phyloP scores from a whole-genome alignment of 176 grass and related monocot species.

The Ensete glaucum region DNA sequence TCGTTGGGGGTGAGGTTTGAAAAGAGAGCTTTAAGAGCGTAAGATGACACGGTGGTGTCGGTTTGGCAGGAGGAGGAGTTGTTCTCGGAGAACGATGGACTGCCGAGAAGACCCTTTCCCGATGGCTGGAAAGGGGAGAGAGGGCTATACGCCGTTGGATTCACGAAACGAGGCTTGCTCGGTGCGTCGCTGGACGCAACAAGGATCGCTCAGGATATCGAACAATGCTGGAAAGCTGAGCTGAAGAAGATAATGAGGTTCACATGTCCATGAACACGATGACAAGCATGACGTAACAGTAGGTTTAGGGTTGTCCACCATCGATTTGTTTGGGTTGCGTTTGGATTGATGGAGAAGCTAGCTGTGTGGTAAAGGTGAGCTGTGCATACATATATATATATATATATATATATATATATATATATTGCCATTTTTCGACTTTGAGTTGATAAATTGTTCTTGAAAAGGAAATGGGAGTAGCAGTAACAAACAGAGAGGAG shows the following conservation, averaged over 20 bases:
- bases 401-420: no score
- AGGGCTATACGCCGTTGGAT: conserved; percentile 72
- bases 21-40: no score
- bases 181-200: conserved; percentile 60
- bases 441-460: no score
- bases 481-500: no score
- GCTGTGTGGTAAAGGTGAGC: no score
- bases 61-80: conserved; percentile 47
- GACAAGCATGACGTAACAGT: neutral
- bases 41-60: no score
- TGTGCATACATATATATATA: no score
- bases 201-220: conserved; percentile 48
- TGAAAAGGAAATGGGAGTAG: neutral
- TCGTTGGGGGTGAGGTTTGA: no score
- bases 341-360: no score
- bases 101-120: conserved; percentile 41
- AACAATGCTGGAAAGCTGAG: conserved; percentile 20
- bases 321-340: no score
- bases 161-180: conserved; percentile 50
- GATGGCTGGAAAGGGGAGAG: conserved; percentile 70
- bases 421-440: no score
- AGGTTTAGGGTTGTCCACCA: neutral
- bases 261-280: no score
- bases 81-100: conserved; percentile 64
- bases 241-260: neutral